These are phyloP conservation scores for Trichocladium antarcticum DNA, from an alignment of 495 filamentous ascomycete species.

Conservation along the genomic window DNA sequence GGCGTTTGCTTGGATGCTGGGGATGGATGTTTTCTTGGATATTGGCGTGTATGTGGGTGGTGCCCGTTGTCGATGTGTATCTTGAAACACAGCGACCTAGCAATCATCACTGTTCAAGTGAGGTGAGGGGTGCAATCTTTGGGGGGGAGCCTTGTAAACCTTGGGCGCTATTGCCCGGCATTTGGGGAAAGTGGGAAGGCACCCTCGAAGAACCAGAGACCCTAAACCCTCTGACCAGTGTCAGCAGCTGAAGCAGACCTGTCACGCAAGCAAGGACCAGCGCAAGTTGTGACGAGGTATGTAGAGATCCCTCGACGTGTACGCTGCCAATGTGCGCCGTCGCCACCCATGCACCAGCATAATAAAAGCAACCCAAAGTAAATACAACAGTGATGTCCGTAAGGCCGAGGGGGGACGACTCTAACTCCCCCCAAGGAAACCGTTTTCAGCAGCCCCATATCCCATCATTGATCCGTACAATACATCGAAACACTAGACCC, in stretches of 20 bases:
- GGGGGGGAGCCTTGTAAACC: no score
- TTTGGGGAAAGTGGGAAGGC: no score
- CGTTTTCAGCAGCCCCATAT: not conserved
- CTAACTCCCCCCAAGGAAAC: not conserved
- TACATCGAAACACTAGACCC: not conserved
- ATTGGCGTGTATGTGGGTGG: not conserved
- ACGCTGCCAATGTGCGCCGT: not conserved
- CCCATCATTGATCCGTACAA: conserved; percentile 3
- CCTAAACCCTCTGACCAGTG: no score
- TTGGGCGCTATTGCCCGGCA: no score
- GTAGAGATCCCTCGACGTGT: not conserved
- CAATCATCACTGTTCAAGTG: no score
- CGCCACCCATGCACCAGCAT: conserved; percentile 2
- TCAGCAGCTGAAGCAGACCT: no score
- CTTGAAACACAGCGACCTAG: no score
- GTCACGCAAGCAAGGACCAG: not conserved
- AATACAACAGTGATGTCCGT: not conserved
- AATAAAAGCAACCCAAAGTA: not conserved
- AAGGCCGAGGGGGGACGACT: not conserved
- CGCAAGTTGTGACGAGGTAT: not conserved
- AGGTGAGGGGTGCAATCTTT: no score
- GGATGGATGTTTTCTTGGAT: not conserved
- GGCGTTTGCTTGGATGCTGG: not conserved
- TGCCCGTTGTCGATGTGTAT: no score
- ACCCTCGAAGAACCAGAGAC: no score